A percentile compares a stretch with the other conserved stretches of the same genome.
Evolutionary conservation across 176 grass and related monocot species (phyloP).

Genomic region (barley (Hordeum vulgare)): DNA sequence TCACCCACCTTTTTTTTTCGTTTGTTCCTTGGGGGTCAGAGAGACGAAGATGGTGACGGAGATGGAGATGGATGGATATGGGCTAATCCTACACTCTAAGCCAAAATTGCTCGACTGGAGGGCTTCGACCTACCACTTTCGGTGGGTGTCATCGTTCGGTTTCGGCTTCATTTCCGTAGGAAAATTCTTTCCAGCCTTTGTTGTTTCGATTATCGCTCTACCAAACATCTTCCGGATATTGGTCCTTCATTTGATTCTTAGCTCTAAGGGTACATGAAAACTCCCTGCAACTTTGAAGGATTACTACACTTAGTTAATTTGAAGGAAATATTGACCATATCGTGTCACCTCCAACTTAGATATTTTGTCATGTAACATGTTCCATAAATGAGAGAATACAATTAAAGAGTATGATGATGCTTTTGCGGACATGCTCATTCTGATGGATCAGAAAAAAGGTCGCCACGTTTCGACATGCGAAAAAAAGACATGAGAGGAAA

Average conservation of each 20-base stretch:
- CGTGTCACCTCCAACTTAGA: not conserved
- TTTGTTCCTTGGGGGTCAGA: not conserved
- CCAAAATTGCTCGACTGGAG: not conserved
- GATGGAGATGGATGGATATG: not conserved
- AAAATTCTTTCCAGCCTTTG: not conserved
- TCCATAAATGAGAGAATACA: not conserved
- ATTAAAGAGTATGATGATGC: not conserved
- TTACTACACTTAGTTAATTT: no score
- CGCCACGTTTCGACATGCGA: not conserved
- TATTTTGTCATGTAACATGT: not conserved
- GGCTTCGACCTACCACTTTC: not conserved
- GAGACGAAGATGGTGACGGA: not conserved
- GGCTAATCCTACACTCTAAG: not conserved
- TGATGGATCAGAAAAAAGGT: not conserved
- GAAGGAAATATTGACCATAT: not conserved
- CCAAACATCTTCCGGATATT: not conserved
- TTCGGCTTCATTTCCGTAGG: not conserved
- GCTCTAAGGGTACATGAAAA: not conserved
- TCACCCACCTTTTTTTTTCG: not conserved
- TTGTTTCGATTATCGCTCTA: not conserved
- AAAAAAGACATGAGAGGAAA: no score
- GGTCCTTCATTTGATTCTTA: not conserved
- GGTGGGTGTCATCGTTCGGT: not conserved
- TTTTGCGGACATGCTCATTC: not conserved
- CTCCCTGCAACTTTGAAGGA: not conserved